Conservation (phyloP, 139 green algal genomes). For the Axilococcus clingmanii region DNA sequence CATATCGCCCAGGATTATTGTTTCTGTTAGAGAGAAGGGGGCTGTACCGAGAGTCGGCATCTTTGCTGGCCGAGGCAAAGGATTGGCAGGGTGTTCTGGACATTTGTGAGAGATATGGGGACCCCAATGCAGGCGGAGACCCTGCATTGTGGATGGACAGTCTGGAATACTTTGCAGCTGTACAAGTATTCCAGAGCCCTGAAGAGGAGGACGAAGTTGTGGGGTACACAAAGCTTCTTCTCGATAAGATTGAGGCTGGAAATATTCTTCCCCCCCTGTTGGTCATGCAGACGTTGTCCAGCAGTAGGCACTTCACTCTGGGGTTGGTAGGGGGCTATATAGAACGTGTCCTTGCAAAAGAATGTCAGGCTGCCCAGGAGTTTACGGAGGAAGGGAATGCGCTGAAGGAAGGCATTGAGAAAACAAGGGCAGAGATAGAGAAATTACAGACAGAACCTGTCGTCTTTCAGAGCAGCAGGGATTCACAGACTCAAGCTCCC, state of each 20-base stretch:
- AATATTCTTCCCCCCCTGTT: constrained; percentile 78
- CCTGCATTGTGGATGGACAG: constrained; percentile 75
- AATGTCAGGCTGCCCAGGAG: constrained; percentile 36
- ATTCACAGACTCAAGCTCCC: constrained; percentile 52
- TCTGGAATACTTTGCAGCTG: constrained; percentile 55
- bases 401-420: constrained; percentile 49
- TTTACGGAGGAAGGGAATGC: constrained; percentile 57
- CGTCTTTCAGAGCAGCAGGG: constrained; percentile 81
- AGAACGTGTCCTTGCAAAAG: constrained; percentile 36
- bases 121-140: constrained; percentile 58
- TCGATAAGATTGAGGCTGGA: constrained; percentile 67
- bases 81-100: constrained; percentile 67
- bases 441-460: constrained; percentile 36
- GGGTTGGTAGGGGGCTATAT: constrained; percentile 64
- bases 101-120: constrained; percentile 59
- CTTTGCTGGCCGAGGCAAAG: constrained; percentile 58
- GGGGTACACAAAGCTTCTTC: constrained; percentile 57
- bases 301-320: constrained; percentile 62
- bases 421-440: constrained; percentile 2
- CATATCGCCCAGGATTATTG: constrained; percentile 62
- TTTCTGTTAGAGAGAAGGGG: constrained; percentile 75
- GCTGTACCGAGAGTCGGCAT: constrained; percentile 61
- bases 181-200: constrained; percentile 14
- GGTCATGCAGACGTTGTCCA: constrained; percentile 73
- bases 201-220: background rate